phyloP scores from a whole-genome alignment of 768 basidiomycete species.

The Exsudoporus frostii region DNA sequence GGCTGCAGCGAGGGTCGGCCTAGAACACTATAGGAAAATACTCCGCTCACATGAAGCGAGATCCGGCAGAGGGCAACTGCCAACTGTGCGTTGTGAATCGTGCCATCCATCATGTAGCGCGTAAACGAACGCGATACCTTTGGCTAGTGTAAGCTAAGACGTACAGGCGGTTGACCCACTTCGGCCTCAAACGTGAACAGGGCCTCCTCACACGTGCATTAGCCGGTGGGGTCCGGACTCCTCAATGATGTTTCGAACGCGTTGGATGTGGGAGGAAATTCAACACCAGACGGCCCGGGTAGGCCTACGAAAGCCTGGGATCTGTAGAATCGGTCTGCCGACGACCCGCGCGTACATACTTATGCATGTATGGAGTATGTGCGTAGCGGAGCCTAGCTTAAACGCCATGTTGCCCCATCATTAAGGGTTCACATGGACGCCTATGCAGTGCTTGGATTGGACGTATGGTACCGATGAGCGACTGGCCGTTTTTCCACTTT shows the following conservation, averaged over 20 bases:
- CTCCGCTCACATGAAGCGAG: slow-evolving; percentile 1
- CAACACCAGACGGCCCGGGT: background rate
- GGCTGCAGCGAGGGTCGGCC: background rate
- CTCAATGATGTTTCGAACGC: background rate
- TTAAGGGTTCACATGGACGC: background rate
- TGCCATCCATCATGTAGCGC: no score
- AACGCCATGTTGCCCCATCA: background rate
- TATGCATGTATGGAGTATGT: background rate
- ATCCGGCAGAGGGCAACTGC: background rate
- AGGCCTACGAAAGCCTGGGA: background rate
- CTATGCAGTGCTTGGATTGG: no score
- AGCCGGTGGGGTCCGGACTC: background rate
- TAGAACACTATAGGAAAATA: background rate
- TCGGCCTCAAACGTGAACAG: background rate
- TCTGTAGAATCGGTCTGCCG: background rate
- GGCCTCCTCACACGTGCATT: background rate
- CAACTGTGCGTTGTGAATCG: background rate
- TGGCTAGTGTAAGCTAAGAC: background rate
- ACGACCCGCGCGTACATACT: background rate
- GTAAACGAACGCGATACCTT: background rate
- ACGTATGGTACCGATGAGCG: background rate
- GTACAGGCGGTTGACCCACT: slow-evolving; percentile 11
- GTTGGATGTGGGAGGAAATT: slow-evolving; percentile 6
- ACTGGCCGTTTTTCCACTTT: background rate
- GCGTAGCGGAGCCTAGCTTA: background rate